phyloP scores from a whole-genome alignment of 331 rosid species.

The Telfairia occidentalis region DNA sequence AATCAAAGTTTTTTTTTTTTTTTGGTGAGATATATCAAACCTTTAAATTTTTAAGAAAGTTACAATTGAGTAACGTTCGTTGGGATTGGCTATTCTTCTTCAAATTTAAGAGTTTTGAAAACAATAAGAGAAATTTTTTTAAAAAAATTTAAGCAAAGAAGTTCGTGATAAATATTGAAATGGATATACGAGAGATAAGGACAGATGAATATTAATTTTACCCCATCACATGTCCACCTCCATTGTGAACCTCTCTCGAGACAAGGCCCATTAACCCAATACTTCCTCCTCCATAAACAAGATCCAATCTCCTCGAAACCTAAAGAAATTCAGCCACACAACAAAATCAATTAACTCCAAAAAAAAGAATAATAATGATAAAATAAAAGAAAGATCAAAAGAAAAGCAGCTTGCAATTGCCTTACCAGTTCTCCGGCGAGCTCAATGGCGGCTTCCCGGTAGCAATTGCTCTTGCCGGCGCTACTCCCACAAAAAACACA shows the following conservation, averaged over 20 bases:
- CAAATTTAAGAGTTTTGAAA: no score
- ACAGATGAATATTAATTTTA: not conserved
- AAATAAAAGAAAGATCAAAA: no score
- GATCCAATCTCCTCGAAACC: conserved; percentile 42
- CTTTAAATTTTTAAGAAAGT: no score
- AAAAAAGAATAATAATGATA: no score
- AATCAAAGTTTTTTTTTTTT: no score
- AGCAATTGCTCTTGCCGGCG: conserved; percentile 33
- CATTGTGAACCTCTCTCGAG: conserved; percentile 43
- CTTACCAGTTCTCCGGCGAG: conserved; percentile 40
- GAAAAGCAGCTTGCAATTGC: no score
- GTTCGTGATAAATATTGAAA: not conserved
- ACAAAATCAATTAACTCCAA: not conserved
- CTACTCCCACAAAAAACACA: conserved; percentile 25
- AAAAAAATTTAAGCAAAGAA: not conserved
- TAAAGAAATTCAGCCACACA: not conserved
- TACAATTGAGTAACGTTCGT: no score
- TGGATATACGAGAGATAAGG: not conserved
- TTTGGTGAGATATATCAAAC: no score
- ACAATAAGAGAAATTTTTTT: no score
- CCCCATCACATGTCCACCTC: conserved; percentile 56
- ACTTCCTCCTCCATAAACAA: conserved; percentile 57
- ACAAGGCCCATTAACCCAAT: conserved; percentile 50
- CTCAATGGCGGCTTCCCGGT: conserved; percentile 42
- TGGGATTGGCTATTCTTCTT: no score